These are phyloP conservation scores for Sporobolomyces phaffii DNA, from an alignment of 768 basidiomycete genomes.

Conservation along the genomic window DNA sequence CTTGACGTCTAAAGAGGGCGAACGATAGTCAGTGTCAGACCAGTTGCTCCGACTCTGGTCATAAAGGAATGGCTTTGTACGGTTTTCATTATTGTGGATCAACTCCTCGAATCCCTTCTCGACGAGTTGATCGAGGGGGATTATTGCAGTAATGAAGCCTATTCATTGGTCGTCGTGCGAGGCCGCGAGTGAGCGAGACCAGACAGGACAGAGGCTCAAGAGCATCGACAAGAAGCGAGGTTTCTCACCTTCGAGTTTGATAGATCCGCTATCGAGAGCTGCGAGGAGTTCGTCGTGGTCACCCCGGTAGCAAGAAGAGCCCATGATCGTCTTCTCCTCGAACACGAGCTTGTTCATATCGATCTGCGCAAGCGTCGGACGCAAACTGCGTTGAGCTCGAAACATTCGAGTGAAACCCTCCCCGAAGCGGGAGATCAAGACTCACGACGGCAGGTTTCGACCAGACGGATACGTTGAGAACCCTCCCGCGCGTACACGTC, in stretches of 20 bases:
- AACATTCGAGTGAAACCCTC: background rate
- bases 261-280: conserved; percentile 49
- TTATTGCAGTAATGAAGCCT: conserved; percentile 26
- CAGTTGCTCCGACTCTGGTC: too few relatives aligned
- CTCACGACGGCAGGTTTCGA: conserved; percentile 4
- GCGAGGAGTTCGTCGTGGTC: conserved; percentile 50
- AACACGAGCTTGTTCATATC: conserved; percentile 48
- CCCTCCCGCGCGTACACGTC: conserved; percentile 48
- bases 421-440: background rate
- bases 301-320: conserved; percentile 48
- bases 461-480: conserved; percentile 53
- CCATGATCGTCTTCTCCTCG: conserved; percentile 50
- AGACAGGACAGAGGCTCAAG: background rate
- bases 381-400: background rate
- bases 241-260: conserved; percentile 47
- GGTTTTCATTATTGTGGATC: conserved; percentile 28
- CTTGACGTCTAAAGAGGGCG: conserved; percentile 21
- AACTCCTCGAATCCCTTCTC: conserved; percentile 28
- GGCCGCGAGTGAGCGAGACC: too few relatives aligned
- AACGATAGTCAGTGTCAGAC: too few relatives aligned
- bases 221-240: too few relatives aligned
- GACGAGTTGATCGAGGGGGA: conserved; percentile 26
- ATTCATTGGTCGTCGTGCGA: background rate
- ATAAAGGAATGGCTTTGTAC: background rate
- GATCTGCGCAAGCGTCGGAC: conserved; percentile 44